Percentiles rank a stretch among this genome's conserved stretches.
phyloP scores from a whole-genome alignment of 495 filamentous ascomycete genomes.

The Lindgomyces ingoldianus region DNA sequence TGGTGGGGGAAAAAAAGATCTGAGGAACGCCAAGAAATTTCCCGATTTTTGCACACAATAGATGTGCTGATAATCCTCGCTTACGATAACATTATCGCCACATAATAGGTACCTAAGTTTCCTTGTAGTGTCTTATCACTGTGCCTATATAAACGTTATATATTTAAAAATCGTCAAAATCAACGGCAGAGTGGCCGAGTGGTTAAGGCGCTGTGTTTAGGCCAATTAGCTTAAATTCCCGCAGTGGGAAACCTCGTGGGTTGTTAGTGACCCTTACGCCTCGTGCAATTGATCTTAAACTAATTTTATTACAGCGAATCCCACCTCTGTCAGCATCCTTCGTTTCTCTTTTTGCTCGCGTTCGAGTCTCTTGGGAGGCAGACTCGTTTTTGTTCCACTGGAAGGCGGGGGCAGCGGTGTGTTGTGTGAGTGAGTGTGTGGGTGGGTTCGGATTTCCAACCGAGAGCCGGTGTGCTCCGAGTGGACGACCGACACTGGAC shows the following conservation, averaged over 20 bases:
- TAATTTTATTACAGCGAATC: slow-evolving; percentile 21
- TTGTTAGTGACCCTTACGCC: not conserved
- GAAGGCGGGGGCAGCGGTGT: not conserved
- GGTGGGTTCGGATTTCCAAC: no score
- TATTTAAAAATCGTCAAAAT: no score
- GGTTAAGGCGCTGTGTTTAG: slow-evolving; percentile 35
- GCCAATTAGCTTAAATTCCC: slow-evolving; percentile 12
- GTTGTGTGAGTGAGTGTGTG: not conserved
- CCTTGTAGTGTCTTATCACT: no score
- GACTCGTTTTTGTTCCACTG: not conserved
- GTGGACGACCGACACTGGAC: no score
- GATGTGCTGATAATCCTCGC: no score
- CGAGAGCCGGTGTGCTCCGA: no score
- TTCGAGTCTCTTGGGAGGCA: not conserved
- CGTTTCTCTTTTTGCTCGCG: not conserved
- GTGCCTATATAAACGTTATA: no score
- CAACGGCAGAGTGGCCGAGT: slow-evolving; percentile 29
- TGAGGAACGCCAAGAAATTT: no score
- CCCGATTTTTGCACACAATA: no score
- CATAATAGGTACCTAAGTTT: no score
- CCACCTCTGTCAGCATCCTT: slow-evolving; percentile 20
- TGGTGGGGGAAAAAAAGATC: no score
- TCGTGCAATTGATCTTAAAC: not conserved
- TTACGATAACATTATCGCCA: no score
- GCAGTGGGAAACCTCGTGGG: slow-evolving; percentile 14